A percentile compares a stretch with the other conserved stretches of the same genome.
Evolutionary conservation across 805 yeast species (phyloP).

Genomic region (Ogataea salicorniae): DNA sequence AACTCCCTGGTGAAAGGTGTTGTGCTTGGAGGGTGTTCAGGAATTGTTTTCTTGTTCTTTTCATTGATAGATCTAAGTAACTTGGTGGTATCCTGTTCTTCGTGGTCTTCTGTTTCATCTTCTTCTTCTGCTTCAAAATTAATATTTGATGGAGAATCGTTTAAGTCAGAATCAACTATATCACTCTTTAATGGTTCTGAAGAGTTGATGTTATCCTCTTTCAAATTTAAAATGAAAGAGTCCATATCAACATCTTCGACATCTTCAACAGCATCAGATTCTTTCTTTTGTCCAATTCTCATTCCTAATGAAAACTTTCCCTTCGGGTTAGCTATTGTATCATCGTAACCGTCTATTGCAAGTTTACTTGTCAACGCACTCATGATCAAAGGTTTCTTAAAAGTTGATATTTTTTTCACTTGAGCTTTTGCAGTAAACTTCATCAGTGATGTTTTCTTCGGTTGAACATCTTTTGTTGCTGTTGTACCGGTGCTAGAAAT

Average conservation of each 20-base stretch:
- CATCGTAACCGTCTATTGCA: constrained; percentile 1
- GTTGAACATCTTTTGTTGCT: constrained; percentile 37
- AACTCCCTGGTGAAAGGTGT: constrained; percentile 56
- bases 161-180: too few species aligned
- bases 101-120: constrained; percentile 27
- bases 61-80: constrained; percentile 37
- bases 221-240: constrained; percentile 4
- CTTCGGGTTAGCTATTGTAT: neutral
- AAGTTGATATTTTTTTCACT: neutral
- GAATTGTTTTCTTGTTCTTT: constrained; percentile 46
- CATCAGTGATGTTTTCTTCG: constrained; percentile 16
- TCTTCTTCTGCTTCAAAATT: constrained; percentile 18
- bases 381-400: neutral
- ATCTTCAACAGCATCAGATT: constrained; percentile 12
- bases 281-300: constrained; percentile 6
- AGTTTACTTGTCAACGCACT: neutral
- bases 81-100: constrained; percentile 28
- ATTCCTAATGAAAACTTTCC: neutral
- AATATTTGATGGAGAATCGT: too few species aligned
- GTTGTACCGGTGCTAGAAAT: constrained; percentile 33
- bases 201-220: constrained; percentile 1
- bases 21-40: constrained; percentile 40
- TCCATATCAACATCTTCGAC: constrained; percentile 6
- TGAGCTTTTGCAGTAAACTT: constrained; percentile 17
- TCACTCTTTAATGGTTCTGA: too few species aligned